phyloP scores from a whole-genome alignment of 2,329 filamentous ascomycete species.

The Chrysoporthe cubensis region DNA sequence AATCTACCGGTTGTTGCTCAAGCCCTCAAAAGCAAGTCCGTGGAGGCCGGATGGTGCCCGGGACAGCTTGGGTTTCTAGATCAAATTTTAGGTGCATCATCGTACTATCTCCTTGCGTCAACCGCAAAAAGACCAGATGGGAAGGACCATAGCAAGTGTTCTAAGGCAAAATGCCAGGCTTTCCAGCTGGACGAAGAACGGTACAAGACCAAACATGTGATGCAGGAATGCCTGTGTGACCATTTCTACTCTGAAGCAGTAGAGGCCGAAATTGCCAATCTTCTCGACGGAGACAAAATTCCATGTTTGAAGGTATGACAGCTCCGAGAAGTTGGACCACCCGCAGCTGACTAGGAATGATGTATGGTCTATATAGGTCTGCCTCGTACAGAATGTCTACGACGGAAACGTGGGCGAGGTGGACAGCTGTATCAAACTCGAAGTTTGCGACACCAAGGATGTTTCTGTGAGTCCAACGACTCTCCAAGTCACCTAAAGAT shows the following conservation, averaged over 20 bases:
- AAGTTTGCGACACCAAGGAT: neutral
- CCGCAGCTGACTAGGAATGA: neutral
- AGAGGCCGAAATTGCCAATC: neutral
- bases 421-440: neutral
- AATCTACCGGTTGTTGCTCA: neutral
- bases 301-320: neutral
- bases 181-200: neutral
- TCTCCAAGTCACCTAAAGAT: neutral
- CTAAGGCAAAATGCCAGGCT: neutral
- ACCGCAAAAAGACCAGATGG: neutral
- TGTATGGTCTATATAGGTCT: neutral
- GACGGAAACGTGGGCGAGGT: neutral
- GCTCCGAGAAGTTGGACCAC: neutral
- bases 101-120: neutral
- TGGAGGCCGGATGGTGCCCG: neutral
- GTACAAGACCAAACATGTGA: neutral
- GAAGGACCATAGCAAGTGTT: constrained; percentile 2
- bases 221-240: neutral
- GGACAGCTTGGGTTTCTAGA: neutral
- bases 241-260: neutral
- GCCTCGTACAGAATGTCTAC: neutral
- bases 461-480: neutral
- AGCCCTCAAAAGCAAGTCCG: neutral
- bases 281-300: neutral
- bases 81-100: neutral